Percentiles rank a stretch among this genome's conserved stretches.
Evolutionary conservation across 1,284 basidiomycete genomes (phyloP).

Genomic region (Vanrija pseudolonga): DNA sequence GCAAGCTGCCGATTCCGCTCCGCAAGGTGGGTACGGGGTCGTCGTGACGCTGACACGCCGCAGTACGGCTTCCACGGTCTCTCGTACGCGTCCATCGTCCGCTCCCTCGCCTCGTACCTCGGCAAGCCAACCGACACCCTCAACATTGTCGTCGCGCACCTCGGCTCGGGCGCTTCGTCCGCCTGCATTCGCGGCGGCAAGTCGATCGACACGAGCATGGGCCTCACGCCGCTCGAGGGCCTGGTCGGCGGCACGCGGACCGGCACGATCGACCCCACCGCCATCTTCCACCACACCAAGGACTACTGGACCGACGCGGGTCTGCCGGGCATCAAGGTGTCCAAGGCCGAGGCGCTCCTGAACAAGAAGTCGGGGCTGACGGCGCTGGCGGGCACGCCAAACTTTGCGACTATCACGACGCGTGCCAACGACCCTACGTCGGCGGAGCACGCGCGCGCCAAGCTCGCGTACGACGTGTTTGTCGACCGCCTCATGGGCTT

Average conservation of each 20-base stretch:
- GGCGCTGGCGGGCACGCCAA: conserved; percentile 69
- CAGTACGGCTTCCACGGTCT: conserved; percentile 79
- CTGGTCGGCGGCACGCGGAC: conserved; percentile 82
- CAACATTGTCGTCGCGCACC: conserved; percentile 74
- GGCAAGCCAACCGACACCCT: conserved; percentile 53
- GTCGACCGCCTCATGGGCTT: conserved; percentile 69
- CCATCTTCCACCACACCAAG: conserved; percentile 79
- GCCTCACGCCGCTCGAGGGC: conserved; percentile 52
- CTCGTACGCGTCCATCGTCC: conserved; percentile 45
- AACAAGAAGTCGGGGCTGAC: conserved; percentile 67
- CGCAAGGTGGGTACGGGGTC: conserved; percentile 54
- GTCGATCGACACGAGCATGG: conserved; percentile 65
- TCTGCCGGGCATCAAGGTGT: conserved; percentile 58
- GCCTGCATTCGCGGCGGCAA: conserved; percentile 61
- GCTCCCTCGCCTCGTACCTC: conserved; percentile 54
- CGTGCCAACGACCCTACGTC: conserved; percentile 38
- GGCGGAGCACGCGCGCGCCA: conserved; percentile 37
- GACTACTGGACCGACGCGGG: conserved; percentile 55
- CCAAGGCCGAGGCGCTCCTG: conserved; percentile 70
- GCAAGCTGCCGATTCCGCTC: conserved; percentile 59
- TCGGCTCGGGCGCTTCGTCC: conserved; percentile 80
- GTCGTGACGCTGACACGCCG: neutral
- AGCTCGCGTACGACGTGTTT: conserved; percentile 68
- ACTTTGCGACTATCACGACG: conserved; percentile 61
- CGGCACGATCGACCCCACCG: conserved; percentile 73